Evolutionary conservation across 306 rosid species (phyloP), one percentile per base, ranked within the genome.

Genomic region (Fagus sylvatica): DNA sequence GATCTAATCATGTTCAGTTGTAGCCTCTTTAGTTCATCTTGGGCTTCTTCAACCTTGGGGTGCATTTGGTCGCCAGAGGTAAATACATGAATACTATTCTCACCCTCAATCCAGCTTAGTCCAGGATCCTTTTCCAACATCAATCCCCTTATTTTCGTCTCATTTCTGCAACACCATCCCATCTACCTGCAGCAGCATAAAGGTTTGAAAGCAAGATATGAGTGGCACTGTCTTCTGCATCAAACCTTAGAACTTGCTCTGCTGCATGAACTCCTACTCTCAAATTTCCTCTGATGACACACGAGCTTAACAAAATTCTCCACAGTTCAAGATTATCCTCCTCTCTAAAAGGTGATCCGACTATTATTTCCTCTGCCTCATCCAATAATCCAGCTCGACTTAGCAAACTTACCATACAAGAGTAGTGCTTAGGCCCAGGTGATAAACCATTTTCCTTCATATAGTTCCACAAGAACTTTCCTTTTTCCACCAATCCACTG

Each of bases 341-440:
- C 69, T 90, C 89, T 36, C 55, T 22, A 75, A 77, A 87, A 34
- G 97, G 92, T 32, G 97, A 94, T 61, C 78, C 73, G 1, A 33
- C 59, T 76, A 94, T 92, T 66, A 89, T 80, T 56, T 86, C 89
- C 81, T 88, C 87, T 16, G 96, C 93, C 79, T 88, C 97, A 56
- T 91, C 90, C 3, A 92, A 66, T 43, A 89, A 78, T 13, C 86
- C 89, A 53, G 92, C 93, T 13, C 93, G 86, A 73, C 97, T 86
- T 76, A 92, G 80, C 87, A 92, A 78, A 72, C 89, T 80, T 33
- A 92, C 90, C 96, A 95, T 92, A 81, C 97, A 95, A 69, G 96
- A 87, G 82, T 89, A 91, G 87, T 91, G 97, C 87, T 92, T 91
- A 74, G 84, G 89, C 76, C 91, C 96, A 9, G 96, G 98, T 39